phyloP scores from a whole-genome alignment of 2,329 filamentous ascomycete species.

The Hymenoscyphus scutula region DNA sequence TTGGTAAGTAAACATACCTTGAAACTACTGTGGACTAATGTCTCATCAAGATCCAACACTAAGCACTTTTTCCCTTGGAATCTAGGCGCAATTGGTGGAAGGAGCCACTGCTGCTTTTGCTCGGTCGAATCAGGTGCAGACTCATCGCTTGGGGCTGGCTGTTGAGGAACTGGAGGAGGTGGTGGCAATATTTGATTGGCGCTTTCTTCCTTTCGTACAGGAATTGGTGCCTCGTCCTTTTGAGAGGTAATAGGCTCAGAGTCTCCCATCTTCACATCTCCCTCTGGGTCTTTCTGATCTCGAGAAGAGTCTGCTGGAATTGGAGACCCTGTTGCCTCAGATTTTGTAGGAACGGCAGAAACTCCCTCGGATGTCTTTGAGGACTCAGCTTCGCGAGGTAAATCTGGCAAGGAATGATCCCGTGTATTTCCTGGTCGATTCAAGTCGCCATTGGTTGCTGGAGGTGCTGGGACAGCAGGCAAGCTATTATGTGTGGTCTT shows the following conservation, averaged over 20 bases:
- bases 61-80: conserved; percentile 89
- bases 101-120: conserved; percentile 47
- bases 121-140: conserved; percentile 29
- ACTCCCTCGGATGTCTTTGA: conserved; percentile 9
- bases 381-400: conserved; percentile 31
- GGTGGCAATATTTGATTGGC: conserved; percentile 26
- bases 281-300: conserved; percentile 28
- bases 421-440: conserved; percentile 22
- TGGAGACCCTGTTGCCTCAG: conserved; percentile 21
- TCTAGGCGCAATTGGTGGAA: conserved; percentile 78
- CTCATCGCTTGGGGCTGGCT: conserved; percentile 23
- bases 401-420: conserved; percentile 34
- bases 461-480: conserved; percentile 10
- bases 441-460: conserved; percentile 27
- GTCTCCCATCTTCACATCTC: conserved; percentile 29
- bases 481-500: conserved; percentile 17
- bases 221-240: conserved; percentile 26
- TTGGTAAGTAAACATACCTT: conserved; percentile 63
- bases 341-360: conserved; percentile 22
- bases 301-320: conserved; percentile 12
- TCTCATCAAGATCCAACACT: conserved; percentile 94
- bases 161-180: conserved; percentile 29
- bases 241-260: conserved; percentile 25
- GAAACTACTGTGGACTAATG: conserved; percentile 96
- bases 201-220: conserved; percentile 26